Conservation (phyloP, 306 rosid genomes). For the Casuarina glauca region DNA sequence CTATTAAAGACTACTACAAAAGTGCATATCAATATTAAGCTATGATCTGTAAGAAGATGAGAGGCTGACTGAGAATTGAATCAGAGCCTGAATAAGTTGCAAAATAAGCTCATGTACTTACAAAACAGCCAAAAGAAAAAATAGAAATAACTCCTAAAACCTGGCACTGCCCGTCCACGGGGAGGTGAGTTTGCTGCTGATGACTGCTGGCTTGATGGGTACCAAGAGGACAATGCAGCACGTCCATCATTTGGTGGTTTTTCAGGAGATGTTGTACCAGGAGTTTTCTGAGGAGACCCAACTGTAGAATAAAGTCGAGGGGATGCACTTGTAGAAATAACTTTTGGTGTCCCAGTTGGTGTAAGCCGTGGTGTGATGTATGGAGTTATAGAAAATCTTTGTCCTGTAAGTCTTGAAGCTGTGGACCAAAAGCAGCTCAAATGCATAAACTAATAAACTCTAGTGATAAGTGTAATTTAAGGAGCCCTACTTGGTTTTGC, state of each 20-base stretch:
- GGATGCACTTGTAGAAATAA: slow-evolving; percentile 70
- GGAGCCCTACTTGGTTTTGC: neutral
- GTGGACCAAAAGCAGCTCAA: slow-evolving; percentile 21
- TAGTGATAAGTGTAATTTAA: neutral
- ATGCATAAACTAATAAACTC: slow-evolving; percentile 5
- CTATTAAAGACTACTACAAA: neutral
- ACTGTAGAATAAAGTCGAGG: slow-evolving; percentile 77
- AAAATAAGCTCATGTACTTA: slow-evolving; percentile 2
- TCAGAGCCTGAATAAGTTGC: neutral
- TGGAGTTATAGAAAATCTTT: slow-evolving; percentile 70
- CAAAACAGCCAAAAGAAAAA: slow-evolving; percentile 3
- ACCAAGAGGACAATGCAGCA: slow-evolving; percentile 70
- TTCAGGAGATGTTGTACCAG: slow-evolving; percentile 82
- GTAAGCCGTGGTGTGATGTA: slow-evolving; percentile 91
- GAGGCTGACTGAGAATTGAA: neutral
- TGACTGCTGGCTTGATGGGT: slow-evolving; percentile 96
- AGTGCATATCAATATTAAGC: neutral
- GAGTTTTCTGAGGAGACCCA: slow-evolving; percentile 60
- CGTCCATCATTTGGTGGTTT: slow-evolving; percentile 65
- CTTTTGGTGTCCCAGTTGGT: slow-evolving; percentile 87
- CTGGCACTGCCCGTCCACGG: slow-evolving; percentile 61
- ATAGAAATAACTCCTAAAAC: slow-evolving; percentile 36
- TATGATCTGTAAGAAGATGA: neutral
- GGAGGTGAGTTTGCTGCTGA: slow-evolving; percentile 98
- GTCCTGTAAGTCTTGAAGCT: slow-evolving; percentile 62